These are phyloP conservation scores for Capsella bursapastoris DNA, from an alignment of 345 rosid genomes.

Conservation along the genomic window DNA sequence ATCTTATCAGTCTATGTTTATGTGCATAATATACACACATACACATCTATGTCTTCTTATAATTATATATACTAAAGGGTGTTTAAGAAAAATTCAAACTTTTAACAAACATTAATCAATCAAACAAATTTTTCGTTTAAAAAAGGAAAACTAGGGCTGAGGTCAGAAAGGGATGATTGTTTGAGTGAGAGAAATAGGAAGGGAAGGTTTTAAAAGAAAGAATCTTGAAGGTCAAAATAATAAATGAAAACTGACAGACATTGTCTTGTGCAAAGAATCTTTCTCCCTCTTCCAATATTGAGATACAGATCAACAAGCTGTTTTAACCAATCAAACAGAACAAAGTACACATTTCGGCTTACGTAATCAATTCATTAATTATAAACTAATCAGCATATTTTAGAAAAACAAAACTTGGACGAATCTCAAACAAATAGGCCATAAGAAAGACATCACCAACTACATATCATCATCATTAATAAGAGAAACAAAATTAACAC, in stretches of 20 bases:
- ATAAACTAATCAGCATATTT: neutral
- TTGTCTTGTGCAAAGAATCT: constrained; percentile 47
- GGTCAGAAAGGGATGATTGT: constrained; percentile 43
- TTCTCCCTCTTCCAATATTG: constrained; percentile 40
- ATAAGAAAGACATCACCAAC: constrained; percentile 41
- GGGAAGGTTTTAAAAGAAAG: constrained; percentile 23
- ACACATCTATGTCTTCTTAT: neutral
- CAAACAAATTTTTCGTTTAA: neutral
- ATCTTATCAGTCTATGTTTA: constrained; percentile 5
- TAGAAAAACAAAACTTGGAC: neutral
- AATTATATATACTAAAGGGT: constrained; percentile 21
- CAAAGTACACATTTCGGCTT: constrained; percentile 38
- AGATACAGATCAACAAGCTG: constrained; percentile 22
- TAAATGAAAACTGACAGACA: constrained; percentile 45
- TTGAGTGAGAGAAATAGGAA: neutral
- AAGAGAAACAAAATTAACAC: constrained; percentile 25
- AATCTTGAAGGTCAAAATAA: constrained; percentile 48
- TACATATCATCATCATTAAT: constrained; percentile 22
- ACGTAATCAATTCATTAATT: constrained; percentile 37
- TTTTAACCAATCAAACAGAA: constrained; percentile 41
- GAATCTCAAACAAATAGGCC: constrained; percentile 32
- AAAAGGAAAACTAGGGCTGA: constrained; percentile 43
- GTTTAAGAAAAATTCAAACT: constrained; percentile 41
- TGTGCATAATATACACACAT: neutral
- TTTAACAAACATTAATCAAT: constrained; percentile 7